Evolutionary conservation across 2,329 filamentous ascomycete species (phyloP).

Genomic region (Aureobasidium sp.): DNA sequence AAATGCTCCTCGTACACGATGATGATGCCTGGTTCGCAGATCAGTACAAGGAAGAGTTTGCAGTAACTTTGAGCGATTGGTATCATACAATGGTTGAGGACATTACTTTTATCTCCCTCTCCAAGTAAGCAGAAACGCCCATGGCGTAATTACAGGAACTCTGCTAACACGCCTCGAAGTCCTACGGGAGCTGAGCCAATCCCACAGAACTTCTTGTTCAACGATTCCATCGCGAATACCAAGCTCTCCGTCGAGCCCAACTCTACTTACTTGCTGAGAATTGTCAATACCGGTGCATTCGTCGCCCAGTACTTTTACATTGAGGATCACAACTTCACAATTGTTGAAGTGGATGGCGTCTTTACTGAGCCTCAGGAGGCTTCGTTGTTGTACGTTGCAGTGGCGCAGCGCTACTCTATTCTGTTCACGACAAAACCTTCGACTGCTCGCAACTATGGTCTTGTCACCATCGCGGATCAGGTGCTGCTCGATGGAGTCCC

Average conservation of each 20-base stretch:
- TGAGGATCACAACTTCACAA: constrained; percentile 57
- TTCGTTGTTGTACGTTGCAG: constrained; percentile 57
- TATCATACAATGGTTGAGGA: constrained; percentile 56
- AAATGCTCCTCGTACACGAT: constrained; percentile 60
- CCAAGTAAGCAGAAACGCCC: constrained; percentile 33
- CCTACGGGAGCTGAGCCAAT: constrained; percentile 51
- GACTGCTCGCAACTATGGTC: constrained; percentile 51
- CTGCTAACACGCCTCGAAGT: neutral
- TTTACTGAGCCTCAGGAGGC: constrained; percentile 55
- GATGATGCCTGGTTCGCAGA: constrained; percentile 46
- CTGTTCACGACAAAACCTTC: constrained; percentile 56
- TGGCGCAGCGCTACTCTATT: constrained; percentile 65
- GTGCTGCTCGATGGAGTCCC: constrained; percentile 61
- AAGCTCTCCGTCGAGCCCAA: constrained; percentile 42
- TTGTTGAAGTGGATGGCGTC: constrained; percentile 66
- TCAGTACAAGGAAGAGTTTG: constrained; percentile 53
- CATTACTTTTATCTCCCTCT: constrained; percentile 42
- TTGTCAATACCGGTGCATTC: constrained; percentile 65
- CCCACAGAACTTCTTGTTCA: constrained; percentile 58
- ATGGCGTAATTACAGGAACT: neutral
- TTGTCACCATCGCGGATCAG: constrained; percentile 34
- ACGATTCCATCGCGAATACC: constrained; percentile 47
- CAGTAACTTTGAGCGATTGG: constrained; percentile 65
- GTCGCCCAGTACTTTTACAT: constrained; percentile 60
- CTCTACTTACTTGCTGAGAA: constrained; percentile 57